Base-by-base conservation (phyloP, 257 asterid genomes). In the Gardenia jasminoides region DNA sequence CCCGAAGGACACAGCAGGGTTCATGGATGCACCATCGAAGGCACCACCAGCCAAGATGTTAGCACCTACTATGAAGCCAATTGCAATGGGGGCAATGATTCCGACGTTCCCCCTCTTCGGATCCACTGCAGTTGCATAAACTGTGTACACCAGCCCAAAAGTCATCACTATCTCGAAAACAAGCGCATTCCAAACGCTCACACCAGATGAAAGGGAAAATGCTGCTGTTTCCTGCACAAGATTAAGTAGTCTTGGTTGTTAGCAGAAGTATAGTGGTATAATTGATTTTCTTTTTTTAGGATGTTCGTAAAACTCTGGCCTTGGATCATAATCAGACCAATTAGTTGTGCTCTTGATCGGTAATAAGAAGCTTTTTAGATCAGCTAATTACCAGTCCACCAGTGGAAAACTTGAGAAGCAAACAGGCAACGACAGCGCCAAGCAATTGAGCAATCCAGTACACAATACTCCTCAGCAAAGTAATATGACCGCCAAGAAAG, bases 11-110 rank as follows among this genome's bases (percentile, higher is more conserved):
- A 93, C 97, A 9, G 97, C 97, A 0, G 97, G 97, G 90, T 93
- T 93, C 97, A 93, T 93, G 16, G 97, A 93, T 31, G 93, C 97
- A 4, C 97, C 97, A 19, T 83, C 88, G 12, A 93, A 93, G 1
- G 97, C 97, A 0, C 97, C 97, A 30, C 97, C 97, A 0, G 93
- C 97, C 81, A 93, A 81, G 82, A 93, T 93, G 86, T 93, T 93
- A 69, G 97, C 97, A 13, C 97, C 97, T 11, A 93, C 97, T 10
- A 92, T 93, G 86, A 93, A 88, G 39, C 97, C 97, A 33, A 93
- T 93, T 67, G 97, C 97, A 36, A 93, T 82, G 17, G 97, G 97
- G 1, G 97, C 97, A 65, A 93, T 88, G 82, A 82, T 87, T 31
- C 97, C 97, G 15, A 93, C 64, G 65, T 91, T 87, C 0, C 97